phyloP scores from a whole-genome alignment of 306 rosid species.

The Gleditsia sinensis region DNA sequence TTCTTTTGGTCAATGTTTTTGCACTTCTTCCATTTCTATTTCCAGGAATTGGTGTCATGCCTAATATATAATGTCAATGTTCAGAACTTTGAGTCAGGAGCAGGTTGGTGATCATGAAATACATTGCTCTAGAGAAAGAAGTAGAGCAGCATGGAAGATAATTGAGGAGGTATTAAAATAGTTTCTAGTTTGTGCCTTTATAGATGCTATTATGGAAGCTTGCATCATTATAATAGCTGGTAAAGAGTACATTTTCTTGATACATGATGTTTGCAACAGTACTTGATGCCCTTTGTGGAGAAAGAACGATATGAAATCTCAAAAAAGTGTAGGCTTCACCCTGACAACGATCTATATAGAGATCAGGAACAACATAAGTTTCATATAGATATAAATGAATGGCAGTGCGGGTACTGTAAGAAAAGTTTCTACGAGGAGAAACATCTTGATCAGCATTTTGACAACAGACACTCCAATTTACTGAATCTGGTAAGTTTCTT shows the following conservation, averaged over 20 bases:
- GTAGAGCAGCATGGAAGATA: slow-evolving; percentile 58
- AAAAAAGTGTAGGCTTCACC: slow-evolving; percentile 50
- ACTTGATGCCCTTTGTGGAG: slow-evolving; percentile 58
- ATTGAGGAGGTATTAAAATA: slow-evolving; percentile 53
- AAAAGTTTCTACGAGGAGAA: slow-evolving; percentile 57
- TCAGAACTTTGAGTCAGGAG: slow-evolving; percentile 45
- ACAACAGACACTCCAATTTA: slow-evolving; percentile 70
- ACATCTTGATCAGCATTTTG: slow-evolving; percentile 74
- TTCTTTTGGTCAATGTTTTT: slow-evolving; percentile 23
- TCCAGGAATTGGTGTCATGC: slow-evolving; percentile 17
- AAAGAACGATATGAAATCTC: slow-evolving; percentile 51
- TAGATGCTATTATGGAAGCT: slow-evolving; percentile 19
- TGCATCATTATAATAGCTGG: not conserved
- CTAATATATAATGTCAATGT: slow-evolving; percentile 37
- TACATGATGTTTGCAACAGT: slow-evolving; percentile 41
- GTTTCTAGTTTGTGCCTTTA: slow-evolving; percentile 5
- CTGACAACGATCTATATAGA: slow-evolving; percentile 57
- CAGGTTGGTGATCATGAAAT: slow-evolving; percentile 38
- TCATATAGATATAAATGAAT: slow-evolving; percentile 50
- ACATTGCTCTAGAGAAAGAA: slow-evolving; percentile 67
- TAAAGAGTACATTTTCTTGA: slow-evolving; percentile 19
- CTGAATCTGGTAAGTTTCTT: slow-evolving; percentile 56
- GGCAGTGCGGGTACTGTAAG: slow-evolving; percentile 61
- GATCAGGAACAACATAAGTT: slow-evolving; percentile 59
- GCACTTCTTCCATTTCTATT: slow-evolving; percentile 24